Evolutionary conservation across 805 yeast genomes (phyloP), one percentile per base, ranked within the genome.

Genomic region (Yarrowia sp.): DNA sequence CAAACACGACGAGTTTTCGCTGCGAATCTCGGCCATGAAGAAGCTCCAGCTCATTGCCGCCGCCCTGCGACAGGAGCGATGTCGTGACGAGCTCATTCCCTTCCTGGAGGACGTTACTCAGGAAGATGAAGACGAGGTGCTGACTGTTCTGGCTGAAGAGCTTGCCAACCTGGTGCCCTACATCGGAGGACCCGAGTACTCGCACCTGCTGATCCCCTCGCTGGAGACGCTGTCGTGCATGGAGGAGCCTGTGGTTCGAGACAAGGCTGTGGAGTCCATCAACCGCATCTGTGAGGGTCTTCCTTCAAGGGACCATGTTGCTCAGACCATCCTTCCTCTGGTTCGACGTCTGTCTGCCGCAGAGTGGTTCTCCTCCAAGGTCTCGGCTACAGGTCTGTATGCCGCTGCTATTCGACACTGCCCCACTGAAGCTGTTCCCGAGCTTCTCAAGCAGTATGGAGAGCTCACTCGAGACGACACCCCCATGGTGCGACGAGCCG

Each of bases 91-190:
- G 75, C 82, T 95, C 73, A 80, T 95, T 64, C 98, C 98, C 41
- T 95, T 93, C 72, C 81, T 95, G 67, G 90, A 87, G 69, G 92
- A 88, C 67, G 76, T 70, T 18, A 75, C 78, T 11, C 76, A 75
- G 69, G 99, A 95, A 71, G 99, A 96, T 75, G 99, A 95, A 77
- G 99, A 95, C 76, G 99, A 95, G 77, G 97, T 95, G 7, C 88
- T 93, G 76, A 90, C 97, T 1, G 93, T 92, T 18, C 82, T 96
- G 68, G 98, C 98, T 3, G 90, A 88, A 70, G 93, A 92, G 79
- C 79, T 95, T 70, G 96, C 96, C 55, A 84, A 84, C 65, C 93
- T 95, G 75, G 86, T 92, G 39, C 96, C 97, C 5, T 84, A 86
- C 66, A 86, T 95, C 65, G 99, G 99, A 55, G 99, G 99, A 65